phyloP scores from a whole-genome alignment of 257 asterid species.

The Nicotiana paniculata region DNA sequence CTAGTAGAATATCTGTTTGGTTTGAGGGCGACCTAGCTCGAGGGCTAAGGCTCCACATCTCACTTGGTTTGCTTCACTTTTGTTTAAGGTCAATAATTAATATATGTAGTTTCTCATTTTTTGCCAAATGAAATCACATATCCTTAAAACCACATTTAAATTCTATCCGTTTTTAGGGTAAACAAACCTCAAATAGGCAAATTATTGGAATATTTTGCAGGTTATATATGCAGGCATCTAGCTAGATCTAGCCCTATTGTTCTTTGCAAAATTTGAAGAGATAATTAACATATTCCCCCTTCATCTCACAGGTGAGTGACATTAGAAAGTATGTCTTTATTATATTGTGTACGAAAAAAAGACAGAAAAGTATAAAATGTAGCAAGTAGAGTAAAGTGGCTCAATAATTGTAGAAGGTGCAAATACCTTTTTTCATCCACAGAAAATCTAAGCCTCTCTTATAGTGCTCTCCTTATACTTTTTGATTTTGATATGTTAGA shows the following conservation, averaged over 20 bases:
- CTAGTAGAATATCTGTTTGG: no score
- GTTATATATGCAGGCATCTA: background rate
- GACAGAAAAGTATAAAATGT: background rate
- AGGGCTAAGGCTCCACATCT: no score
- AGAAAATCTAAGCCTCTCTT: background rate
- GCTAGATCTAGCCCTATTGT: background rate
- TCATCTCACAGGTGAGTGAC: background rate
- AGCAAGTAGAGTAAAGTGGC: background rate
- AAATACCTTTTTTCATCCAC: background rate
- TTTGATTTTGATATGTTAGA: background rate
- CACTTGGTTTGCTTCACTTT: no score
- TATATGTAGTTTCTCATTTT: no score
- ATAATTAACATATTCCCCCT: background rate
- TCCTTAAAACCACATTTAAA: no score
- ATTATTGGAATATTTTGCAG: no score
- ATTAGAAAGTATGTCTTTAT: background rate
- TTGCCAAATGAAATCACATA: no score
- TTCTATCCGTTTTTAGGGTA: no score
- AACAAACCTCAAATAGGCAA: no score
- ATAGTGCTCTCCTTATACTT: background rate
- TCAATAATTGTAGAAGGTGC: background rate
- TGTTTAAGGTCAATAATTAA: no score
- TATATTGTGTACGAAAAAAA: background rate
- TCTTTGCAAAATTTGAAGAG: background rate
- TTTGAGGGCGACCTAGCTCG: no score